Evolutionary conservation across 129 eudicot genomes (phyloP).

Genomic region (Arctium minus): DNA sequence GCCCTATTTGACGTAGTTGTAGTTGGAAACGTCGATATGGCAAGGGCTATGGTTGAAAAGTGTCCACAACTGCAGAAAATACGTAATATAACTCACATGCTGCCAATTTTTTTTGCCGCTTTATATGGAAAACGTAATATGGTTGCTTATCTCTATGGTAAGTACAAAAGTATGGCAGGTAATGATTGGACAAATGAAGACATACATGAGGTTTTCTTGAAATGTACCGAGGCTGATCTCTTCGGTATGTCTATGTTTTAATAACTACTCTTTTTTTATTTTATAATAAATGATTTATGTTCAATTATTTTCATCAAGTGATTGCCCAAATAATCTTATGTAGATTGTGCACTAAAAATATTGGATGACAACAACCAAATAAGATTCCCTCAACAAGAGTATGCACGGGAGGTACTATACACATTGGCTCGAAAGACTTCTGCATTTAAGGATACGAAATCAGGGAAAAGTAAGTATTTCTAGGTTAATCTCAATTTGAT

Average conservation of each 20-base stretch:
- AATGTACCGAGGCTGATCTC: too few species aligned
- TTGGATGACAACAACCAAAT: not conserved
- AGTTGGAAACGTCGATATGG: constrained; percentile 15
- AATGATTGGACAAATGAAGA: too few species aligned
- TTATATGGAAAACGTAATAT: constrained; percentile 10
- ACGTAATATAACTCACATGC: not conserved
- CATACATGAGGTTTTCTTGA: too few species aligned
- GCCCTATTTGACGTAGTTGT: constrained; percentile 33
- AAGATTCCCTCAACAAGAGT: constrained; percentile 10
- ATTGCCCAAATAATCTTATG: not conserved
- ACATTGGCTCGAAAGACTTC: constrained; percentile 29
- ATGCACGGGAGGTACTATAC: constrained; percentile 16
- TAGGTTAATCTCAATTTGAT: too few species aligned
- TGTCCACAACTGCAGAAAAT: not conserved
- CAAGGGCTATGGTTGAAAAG: constrained; percentile 5
- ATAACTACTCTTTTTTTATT: too few species aligned
- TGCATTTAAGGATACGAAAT: not conserved
- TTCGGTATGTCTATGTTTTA: too few species aligned
- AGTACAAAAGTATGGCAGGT: too few species aligned
- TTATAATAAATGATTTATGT: constrained; percentile 6
- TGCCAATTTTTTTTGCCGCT: constrained; percentile 36
- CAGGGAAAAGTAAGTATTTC: constrained; percentile 1
- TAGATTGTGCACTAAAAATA: constrained; percentile 33
- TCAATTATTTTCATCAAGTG: not conserved
- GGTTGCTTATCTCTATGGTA: not conserved